Evolutionary conservation across 2,329 filamentous ascomycete genomes (phyloP), one percentile per base, ranked within the genome.

Genomic region (Saccharata proteae): DNA sequence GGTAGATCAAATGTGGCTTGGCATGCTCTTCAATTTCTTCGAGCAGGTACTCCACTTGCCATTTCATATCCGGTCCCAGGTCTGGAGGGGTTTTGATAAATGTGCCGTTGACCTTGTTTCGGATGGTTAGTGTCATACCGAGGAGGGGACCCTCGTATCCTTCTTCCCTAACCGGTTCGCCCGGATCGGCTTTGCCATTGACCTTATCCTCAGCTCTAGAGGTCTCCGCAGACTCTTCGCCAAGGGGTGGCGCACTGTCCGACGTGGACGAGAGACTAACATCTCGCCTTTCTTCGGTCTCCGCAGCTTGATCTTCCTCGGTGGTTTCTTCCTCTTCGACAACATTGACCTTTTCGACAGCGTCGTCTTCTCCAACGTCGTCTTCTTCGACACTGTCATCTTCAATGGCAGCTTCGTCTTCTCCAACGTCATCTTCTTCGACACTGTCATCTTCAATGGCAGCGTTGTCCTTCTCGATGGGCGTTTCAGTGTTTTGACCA

Each of bases 91-190:
- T 74, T 0, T 59, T 48, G 1, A 83, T 71, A 32, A 69, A 67
- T 9, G 59, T 32, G 12, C 70, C 76, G 46, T 90, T 78, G 32
- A 93, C 69, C 40, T 69, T 71, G 60, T 81, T 90, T 41, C 72
- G 72, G 29, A 83, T 61, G 0, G 73, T 77, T 34, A 94, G 60
- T 10, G 74, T 74, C 67, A 90, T 72, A 22, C 73, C 80, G 16
- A 84, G 58, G 1, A 35, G 21, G 4, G 23, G 28, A 11, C 28
- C 23, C n/a, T n/a, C n/a, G n/a, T n/a, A n/a, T n/a, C n/a, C n/a
- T n/a, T n/a, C n/a, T n/a, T n/a, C n/a, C n/a, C n/a, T n/a, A n/a
- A n/a, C n/a, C n/a, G n/a, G n/a, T n/a, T n/a, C n/a, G n/a, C n/a
- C n/a, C n/a, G n/a, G n/a, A n/a, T n/a, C n/a, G n/a, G n/a, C n/a